Base-by-base conservation (phyloP, 306 rosid genomes). In the Gleditsia sinensis region DNA sequence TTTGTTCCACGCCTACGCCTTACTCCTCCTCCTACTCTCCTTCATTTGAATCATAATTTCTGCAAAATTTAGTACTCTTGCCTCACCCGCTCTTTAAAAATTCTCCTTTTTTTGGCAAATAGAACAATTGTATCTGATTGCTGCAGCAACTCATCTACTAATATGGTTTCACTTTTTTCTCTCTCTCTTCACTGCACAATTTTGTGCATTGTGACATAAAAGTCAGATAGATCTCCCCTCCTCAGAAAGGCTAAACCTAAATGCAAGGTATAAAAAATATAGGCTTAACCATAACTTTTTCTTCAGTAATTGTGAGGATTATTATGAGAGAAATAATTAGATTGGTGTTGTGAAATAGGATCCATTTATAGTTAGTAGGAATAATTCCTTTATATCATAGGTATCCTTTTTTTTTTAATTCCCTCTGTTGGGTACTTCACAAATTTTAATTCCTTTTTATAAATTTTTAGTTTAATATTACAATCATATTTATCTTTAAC, bases 1-100 rank as follows among this genome's bases (percentile, higher is more conserved):
- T 57, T 85, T 69, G 81, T 68, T 78, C 71, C 85, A 68, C 79
- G 71, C 76, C 79, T 74, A 67, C 78, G 53, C 45, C 20, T 30
- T 19, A 4, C 27, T 74, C 11, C 66, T 24, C 43, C 23, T 48
- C 43, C 61, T 55, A 27, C 0, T 25, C 66, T n/a, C 65, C n/a
- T 50, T 67, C 3, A 0, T 30, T n/a, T n/a, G n/a, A n/a, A n/a
- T n/a, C n/a, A n/a, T n/a, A n/a, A n/a, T n/a, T 57, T 78, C 78
- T 76, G 85, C 49, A 21, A 45, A n/a, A 24, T 42, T 42, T 27
- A 61, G 64, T 78, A 72, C 54, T 55, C 77, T 70, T 71, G 63
- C 73, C 74, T 75, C 79, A 70, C 70, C 76, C 14, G 70, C 72
- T 79, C 81, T 50, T 45, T 37, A 67, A 42, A 67, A 55, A 24